Conservation (phyloP, 257 asterid species). For the Lantana camara region DNA sequence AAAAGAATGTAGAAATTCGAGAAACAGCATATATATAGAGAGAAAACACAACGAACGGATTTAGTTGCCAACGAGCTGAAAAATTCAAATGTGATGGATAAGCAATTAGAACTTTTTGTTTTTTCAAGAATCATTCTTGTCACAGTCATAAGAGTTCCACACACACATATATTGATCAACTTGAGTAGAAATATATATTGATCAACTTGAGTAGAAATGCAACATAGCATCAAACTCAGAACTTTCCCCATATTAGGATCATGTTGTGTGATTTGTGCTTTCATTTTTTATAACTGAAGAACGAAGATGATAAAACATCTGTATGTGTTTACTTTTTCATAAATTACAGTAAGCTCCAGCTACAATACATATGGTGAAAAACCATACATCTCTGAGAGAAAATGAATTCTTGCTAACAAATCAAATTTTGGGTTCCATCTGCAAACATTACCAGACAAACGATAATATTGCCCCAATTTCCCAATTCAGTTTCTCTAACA, state of each 20-base stretch:
- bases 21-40: not conserved
- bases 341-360: not conserved
- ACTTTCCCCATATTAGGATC: not conserved
- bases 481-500: conserved; percentile 14
- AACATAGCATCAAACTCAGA: not conserved
- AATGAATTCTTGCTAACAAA: not conserved
- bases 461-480: not conserved
- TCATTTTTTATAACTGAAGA: not conserved
- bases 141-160: too few species aligned
- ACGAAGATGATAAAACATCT: not conserved
- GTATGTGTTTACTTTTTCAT: not conserved
- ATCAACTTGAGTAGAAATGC: not conserved
- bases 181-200: too few species aligned
- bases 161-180: too few species aligned
- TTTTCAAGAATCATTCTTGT: too few species aligned
- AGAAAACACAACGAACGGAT: not conserved
- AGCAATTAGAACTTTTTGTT: not conserved
- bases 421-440: not conserved
- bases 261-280: not conserved
- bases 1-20: not conserved
- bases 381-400: not conserved
- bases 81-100: not conserved
- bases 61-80: not conserved
- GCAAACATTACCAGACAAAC: not conserved
- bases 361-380: not conserved